Conservation (phyloP, 139 green algal genomes). For the Ostreobium quekettii region DNA sequence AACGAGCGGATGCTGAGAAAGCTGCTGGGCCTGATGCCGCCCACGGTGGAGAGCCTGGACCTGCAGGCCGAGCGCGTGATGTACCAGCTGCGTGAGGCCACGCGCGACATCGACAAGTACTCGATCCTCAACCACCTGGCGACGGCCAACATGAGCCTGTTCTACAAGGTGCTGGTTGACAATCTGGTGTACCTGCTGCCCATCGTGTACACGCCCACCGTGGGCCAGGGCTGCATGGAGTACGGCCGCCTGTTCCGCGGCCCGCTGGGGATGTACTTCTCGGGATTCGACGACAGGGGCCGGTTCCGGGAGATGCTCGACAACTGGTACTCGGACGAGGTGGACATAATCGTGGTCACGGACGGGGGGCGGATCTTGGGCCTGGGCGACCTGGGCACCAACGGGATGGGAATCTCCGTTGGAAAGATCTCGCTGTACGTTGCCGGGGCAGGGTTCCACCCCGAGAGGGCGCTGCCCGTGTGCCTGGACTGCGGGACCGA, state of each 20-base stretch:
- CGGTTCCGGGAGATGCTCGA: constrained; percentile 19
- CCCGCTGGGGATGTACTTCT: constrained; percentile 8
- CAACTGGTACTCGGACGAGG: constrained; percentile 26
- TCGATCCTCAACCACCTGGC: not conserved
- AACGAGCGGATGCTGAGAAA: not conserved
- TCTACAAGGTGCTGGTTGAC: constrained; percentile 21
- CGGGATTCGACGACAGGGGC: constrained; percentile 11
- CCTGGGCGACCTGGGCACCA: constrained; percentile 67
- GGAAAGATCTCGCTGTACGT: constrained; percentile 75
- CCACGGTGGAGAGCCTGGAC: constrained; percentile 12
- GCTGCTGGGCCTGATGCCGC: constrained; percentile 10
- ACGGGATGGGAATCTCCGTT: constrained; percentile 76
- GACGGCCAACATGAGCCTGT: constrained; percentile 3
- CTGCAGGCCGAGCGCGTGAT: constrained; percentile 17
- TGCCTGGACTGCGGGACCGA: constrained; percentile 85
- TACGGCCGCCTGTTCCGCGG: constrained; percentile 49
- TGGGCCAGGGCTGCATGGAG: constrained; percentile 83
- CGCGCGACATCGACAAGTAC: constrained; percentile 13
- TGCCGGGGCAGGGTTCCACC: constrained; percentile 36
- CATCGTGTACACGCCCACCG: constrained; percentile 88
- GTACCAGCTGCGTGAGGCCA: constrained; percentile 9
- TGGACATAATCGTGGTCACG: constrained; percentile 59
- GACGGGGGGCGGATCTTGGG: constrained; percentile 73
- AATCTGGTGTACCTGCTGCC: constrained; percentile 62
- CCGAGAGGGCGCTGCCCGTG: constrained; percentile 63